Conservation (phyloP, 768 basidiomycete species). For the Austroboletus festivus region DNA sequence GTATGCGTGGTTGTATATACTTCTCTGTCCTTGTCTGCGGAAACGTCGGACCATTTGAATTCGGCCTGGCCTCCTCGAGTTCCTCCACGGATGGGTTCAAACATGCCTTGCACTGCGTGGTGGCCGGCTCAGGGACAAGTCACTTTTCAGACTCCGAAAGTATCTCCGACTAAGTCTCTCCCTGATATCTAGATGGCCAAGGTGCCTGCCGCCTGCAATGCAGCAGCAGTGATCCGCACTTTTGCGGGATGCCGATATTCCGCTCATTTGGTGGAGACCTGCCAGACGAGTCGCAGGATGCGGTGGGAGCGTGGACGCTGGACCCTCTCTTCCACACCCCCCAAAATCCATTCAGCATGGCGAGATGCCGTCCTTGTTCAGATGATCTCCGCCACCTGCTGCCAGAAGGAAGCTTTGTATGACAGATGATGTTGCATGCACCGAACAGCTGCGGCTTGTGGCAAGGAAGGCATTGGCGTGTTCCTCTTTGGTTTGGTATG, state of each 20-base stretch:
- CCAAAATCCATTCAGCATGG: background rate
- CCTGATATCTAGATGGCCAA: constrained; percentile 13
- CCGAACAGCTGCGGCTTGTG: too few species aligned
- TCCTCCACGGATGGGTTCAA: constrained; percentile 84
- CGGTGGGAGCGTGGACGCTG: constrained; percentile 6
- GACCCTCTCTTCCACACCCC: constrained; percentile 1
- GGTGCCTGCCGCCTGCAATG: background rate
- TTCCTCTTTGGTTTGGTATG: background rate
- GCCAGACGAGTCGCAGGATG: constrained; percentile 4
- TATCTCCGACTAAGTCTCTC: constrained; percentile 20
- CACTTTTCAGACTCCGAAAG: constrained; percentile 10
- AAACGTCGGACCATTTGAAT: constrained; percentile 89
- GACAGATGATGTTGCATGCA: constrained; percentile 1
- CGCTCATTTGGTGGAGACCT: constrained; percentile 2
- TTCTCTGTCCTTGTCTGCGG: constrained; percentile 91
- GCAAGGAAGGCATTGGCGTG: background rate
- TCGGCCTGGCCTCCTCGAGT: constrained; percentile 89
- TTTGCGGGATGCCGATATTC: constrained; percentile 20
- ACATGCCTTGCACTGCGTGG: constrained; percentile 39
- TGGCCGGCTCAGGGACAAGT: background rate
- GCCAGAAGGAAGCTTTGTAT: background rate
- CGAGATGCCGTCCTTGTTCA: constrained; percentile 3
- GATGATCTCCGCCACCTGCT: constrained; percentile 5
- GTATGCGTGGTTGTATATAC: constrained; percentile 38
- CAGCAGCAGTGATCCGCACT: constrained; percentile 19